phyloP scores from a whole-genome alignment of 495 filamentous ascomycete genomes.

The Penicillium taxi region DNA sequence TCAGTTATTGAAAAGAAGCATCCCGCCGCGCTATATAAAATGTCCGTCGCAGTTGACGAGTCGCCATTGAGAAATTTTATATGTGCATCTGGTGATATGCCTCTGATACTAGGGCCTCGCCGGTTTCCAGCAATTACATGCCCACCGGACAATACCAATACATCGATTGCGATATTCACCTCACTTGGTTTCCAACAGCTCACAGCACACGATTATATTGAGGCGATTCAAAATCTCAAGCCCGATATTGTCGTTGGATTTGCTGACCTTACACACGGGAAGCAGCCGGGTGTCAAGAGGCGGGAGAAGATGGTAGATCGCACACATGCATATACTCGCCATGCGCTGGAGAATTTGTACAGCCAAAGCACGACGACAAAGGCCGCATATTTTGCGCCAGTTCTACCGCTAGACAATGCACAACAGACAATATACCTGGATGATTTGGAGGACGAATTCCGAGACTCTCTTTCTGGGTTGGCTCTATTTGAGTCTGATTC shows the following conservation, averaged over 20 bases:
- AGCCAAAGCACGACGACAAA: slow-evolving; percentile 26
- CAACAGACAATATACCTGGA: slow-evolving; percentile 71
- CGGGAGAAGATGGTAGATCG: slow-evolving; percentile 77
- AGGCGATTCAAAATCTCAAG: slow-evolving; percentile 49
- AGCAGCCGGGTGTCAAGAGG: slow-evolving; percentile 56
- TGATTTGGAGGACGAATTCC: slow-evolving; percentile 48
- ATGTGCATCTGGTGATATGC: slow-evolving; percentile 40
- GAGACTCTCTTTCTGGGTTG: slow-evolving; percentile 58
- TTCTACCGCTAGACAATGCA: slow-evolving; percentile 66
- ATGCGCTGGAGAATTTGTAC: slow-evolving; percentile 46
- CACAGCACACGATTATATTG: slow-evolving; percentile 56
- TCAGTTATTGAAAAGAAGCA: slow-evolving; percentile 65
- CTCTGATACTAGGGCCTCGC: slow-evolving; percentile 74
- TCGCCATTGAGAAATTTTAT: slow-evolving; percentile 69
- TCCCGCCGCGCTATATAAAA: slow-evolving; percentile 44
- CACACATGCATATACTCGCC: slow-evolving; percentile 61
- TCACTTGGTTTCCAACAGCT: slow-evolving; percentile 73
- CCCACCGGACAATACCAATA: slow-evolving; percentile 64
- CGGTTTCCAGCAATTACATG: slow-evolving; percentile 66
- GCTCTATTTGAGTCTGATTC: slow-evolving; percentile 71
- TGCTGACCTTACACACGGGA: slow-evolving; percentile 61
- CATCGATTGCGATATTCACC: slow-evolving; percentile 68
- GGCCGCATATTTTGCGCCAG: slow-evolving; percentile 64
- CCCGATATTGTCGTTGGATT: slow-evolving; percentile 79
- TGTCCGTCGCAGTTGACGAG: slow-evolving; percentile 30